Base-by-base conservation (phyloP, 352 stramenopile species). In the Phytophthora citrophthora region DNA sequence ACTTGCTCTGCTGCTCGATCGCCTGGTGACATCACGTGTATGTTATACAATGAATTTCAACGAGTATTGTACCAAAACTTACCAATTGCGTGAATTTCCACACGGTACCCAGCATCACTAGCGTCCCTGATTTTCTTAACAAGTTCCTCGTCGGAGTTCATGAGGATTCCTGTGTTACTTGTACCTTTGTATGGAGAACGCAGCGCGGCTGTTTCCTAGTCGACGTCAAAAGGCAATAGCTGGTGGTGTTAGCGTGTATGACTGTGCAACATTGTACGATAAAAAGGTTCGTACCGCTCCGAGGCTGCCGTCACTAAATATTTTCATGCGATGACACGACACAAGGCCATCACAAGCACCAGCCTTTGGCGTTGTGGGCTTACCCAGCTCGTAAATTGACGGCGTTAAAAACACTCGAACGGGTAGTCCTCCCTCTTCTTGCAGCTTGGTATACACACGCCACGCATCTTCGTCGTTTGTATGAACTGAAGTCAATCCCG, bases 1-100 rank as follows among this genome's bases (percentile, higher is more conserved):
- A 95, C 89, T 61, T 90, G 86, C 54, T 87, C 83, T 8, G 83
- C 80, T 9, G 84, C 86, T 2, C 83, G 80, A 54, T 93, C 81
- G 8, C 86, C 84, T 92, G 34, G 5, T 18, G 24, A 34, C 11
- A 57, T 23, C 23, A 46, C 23, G 4, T 4, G 43, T 23, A 44
- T 20, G 41, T 52, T 8, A 72, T 15, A 44, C n/a, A 70, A 34
- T 12, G 8, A 13, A 34, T 13, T 13, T 10, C 29, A 34, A 34
- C 11, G 12, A 34, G 29, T 13, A 34, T 34, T 13, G 29, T 34
- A 36, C 12, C 5, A 24, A 5, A 56, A 49, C 51, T 47, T 70
- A 85, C 91, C 91, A 54, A 97, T 97, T 11, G 89, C 89, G 60
- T 97, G 91, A 27, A 96, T 91, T 64, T 97, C 91, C 5, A 97